A percentile compares a stretch with the other conserved stretches of the same genome.
Evolutionary conservation across 2,329 filamentous ascomycete species (phyloP).

Genomic region (Penicillium sp.): DNA sequence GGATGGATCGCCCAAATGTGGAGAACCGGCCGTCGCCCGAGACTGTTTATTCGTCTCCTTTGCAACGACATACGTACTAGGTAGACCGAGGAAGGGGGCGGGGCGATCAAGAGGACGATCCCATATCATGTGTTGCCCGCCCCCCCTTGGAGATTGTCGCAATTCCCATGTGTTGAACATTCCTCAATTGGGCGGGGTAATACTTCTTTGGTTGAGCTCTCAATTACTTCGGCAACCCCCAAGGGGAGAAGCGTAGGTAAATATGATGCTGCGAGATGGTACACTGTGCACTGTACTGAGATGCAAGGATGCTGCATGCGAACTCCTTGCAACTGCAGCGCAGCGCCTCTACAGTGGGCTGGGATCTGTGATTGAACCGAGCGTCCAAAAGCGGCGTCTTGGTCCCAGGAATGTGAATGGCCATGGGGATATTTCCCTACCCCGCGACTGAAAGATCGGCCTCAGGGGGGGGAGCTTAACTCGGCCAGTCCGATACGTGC

Average conservation of each 20-base stretch:
- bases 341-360: conserved; percentile 17
- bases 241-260: not conserved
- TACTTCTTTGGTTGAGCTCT: conserved; percentile 1
- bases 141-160: conserved; percentile 12
- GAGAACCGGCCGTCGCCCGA: conserved; percentile 19
- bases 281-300: not conserved
- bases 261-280: not conserved
- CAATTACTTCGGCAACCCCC: too few species aligned
- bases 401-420: conserved; percentile 13
- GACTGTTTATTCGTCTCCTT: conserved; percentile 7
- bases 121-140: conserved; percentile 16
- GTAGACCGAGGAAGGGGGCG: conserved; percentile 5
- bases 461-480: conserved; percentile 4
- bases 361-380: conserved; percentile 25
- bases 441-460: conserved; percentile 12
- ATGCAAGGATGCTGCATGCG: conserved; percentile 26
- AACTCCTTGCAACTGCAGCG: conserved; percentile 29
- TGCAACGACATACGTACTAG: conserved; percentile 4
- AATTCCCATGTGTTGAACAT: conserved; percentile 24
- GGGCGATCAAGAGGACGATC: conserved; percentile 14
- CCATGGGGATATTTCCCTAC: conserved; percentile 7
- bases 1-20: conserved; percentile 20
- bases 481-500: not conserved
- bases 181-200: conserved; percentile 11
- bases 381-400: conserved; percentile 11